These are phyloP conservation scores for Didymella exigua DNA, from an alignment of 2,329 filamentous ascomycete species.

Conservation along the genomic window DNA sequence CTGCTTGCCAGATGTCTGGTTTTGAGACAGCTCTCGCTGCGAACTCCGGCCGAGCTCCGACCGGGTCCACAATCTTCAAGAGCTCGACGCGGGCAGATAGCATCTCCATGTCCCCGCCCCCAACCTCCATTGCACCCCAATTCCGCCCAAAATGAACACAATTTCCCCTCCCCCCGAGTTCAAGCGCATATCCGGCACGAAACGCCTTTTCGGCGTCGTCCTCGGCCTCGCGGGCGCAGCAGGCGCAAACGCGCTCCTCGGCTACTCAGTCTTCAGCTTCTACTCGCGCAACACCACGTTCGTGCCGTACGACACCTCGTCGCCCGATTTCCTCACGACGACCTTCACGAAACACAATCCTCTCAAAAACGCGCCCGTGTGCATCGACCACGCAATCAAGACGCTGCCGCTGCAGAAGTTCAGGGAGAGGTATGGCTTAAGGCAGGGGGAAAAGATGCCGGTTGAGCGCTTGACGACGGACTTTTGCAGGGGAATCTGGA, in stretches of 20 bases:
- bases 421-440: slow-evolving; percentile 28
- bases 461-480: slow-evolving; percentile 44
- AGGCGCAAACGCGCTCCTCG: slow-evolving; percentile 37
- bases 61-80: slow-evolving; percentile 1
- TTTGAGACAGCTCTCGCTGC: not conserved
- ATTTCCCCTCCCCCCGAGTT: slow-evolving; percentile 42
- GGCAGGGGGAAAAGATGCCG: slow-evolving; percentile 22
- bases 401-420: slow-evolving; percentile 44
- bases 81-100: not conserved
- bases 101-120: not conserved
- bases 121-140: not conserved
- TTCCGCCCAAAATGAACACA: slow-evolving; percentile 39
- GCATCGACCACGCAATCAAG: slow-evolving; percentile 47
- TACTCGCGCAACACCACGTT: slow-evolving; percentile 46
- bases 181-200: slow-evolving; percentile 36
- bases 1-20: not conserved
- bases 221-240: slow-evolving; percentile 41
- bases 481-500: slow-evolving; percentile 49
- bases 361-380: slow-evolving; percentile 38
- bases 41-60: slow-evolving; percentile 20
- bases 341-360: slow-evolving; percentile 41
- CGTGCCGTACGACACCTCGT: slow-evolving; percentile 40
- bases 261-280: slow-evolving; percentile 44
- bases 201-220: slow-evolving; percentile 40
- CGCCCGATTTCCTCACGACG: slow-evolving; percentile 34